Evolutionary conservation across 2,329 filamentous ascomycete species (phyloP).

Genomic region (Talaromyces sp.): DNA sequence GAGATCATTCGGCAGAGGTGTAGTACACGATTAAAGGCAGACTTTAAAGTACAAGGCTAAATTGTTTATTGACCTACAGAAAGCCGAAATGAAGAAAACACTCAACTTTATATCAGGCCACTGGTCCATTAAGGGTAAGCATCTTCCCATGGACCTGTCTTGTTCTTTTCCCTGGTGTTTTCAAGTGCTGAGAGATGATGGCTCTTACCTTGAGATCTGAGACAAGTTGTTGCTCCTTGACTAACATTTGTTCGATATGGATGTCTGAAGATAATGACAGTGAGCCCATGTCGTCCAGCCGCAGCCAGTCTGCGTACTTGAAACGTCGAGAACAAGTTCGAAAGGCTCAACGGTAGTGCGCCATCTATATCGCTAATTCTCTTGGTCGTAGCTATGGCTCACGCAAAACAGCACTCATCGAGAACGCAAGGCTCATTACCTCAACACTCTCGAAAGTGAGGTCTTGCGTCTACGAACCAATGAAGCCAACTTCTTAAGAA

Average conservation of each 20-base stretch:
- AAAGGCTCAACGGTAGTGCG: conserved; percentile 29
- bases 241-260: background rate
- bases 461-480: conserved; percentile 71
- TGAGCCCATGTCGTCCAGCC: conserved; percentile 15
- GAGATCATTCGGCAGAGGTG: background rate
- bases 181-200: background rate
- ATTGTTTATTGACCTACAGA: background rate
- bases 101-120: background rate
- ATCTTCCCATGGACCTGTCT: background rate
- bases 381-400: conserved; percentile 13
- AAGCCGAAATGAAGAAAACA: background rate
- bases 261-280: background rate
- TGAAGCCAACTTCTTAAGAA: conserved; percentile 26
- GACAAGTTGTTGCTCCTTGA: background rate
- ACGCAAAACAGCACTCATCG: conserved; percentile 71
- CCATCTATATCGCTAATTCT: background rate
- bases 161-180: too few species aligned
- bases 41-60: too few species aligned
- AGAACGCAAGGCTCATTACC: conserved; percentile 92
- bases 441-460: conserved; percentile 91
- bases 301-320: conserved; percentile 11
- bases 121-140: background rate
- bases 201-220: background rate
- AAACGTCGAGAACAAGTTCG: conserved; percentile 36
- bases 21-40: too few species aligned